phyloP scores from a whole-genome alignment of 2,329 filamentous ascomycete genomes.

The Celoporthe dispersa region DNA sequence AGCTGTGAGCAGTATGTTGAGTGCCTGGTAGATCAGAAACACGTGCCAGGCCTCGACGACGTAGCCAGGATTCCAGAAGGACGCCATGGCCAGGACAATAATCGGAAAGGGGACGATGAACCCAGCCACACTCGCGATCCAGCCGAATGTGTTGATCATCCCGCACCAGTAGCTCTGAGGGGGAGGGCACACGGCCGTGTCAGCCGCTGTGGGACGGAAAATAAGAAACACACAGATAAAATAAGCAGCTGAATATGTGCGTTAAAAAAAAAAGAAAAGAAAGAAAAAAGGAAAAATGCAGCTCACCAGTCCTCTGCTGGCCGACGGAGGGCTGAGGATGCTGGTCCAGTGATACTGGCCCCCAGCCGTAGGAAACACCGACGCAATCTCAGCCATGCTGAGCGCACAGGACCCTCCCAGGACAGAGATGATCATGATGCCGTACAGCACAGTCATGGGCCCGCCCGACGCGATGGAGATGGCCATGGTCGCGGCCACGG shows the following conservation, averaged over 20 bases:
- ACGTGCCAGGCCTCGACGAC: slow-evolving; percentile 25
- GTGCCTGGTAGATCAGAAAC: slow-evolving; percentile 26
- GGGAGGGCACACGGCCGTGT: not conserved
- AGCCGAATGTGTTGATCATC: slow-evolving; percentile 24
- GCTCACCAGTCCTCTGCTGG: slow-evolving; percentile 22
- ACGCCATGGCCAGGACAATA: slow-evolving; percentile 22
- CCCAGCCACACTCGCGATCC: slow-evolving; percentile 27
- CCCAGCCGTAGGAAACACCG: slow-evolving; percentile 43
- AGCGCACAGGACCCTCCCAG: slow-evolving; percentile 35
- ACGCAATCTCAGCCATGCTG: slow-evolving; percentile 43
- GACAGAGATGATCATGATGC: slow-evolving; percentile 36
- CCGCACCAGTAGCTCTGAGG: slow-evolving; percentile 30
- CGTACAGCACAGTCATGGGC: slow-evolving; percentile 36
- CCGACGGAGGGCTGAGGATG: slow-evolving; percentile 34
- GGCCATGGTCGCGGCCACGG: slow-evolving; percentile 32
- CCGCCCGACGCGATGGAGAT: slow-evolving; percentile 31
- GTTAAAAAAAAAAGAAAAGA: too few species aligned
- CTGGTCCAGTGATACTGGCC: slow-evolving; percentile 46
- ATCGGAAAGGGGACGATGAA: slow-evolving; percentile 25
- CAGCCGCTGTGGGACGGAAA: too few species aligned
- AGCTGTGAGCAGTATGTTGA: slow-evolving; percentile 22
- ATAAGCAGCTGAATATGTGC: too few species aligned
- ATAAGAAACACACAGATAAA: too few species aligned
- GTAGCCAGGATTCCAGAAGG: slow-evolving; percentile 27
- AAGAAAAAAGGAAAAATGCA: too few species aligned